These are phyloP conservation scores for Discostella stelligeroides DNA, from an alignment of 108 stramenopile genomes.

Conservation along the genomic window DNA sequence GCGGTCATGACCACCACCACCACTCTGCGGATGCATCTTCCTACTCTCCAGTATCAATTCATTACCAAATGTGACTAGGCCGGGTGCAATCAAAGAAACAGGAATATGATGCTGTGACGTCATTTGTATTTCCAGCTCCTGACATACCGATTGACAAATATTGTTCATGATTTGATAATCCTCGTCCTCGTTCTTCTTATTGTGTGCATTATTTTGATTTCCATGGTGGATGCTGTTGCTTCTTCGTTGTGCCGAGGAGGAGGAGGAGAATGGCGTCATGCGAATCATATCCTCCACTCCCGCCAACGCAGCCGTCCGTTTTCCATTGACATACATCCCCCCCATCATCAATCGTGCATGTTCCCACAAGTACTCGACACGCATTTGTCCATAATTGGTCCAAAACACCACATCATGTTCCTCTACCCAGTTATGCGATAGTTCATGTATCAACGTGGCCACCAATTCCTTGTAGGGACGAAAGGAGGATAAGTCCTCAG, in stretches of 20 bases:
- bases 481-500: constrained; percentile 64
- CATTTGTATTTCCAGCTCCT: constrained; percentile 68
- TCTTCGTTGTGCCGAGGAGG: not conserved
- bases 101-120: constrained; percentile 67
- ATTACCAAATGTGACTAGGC: constrained; percentile 52
- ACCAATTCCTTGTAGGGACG: constrained; percentile 67
- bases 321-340: constrained; percentile 57
- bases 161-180: constrained; percentile 26
- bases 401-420: constrained; percentile 81
- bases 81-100: constrained; percentile 51
- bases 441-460: constrained; percentile 74
- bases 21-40: too few relatives aligned
- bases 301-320: constrained; percentile 65
- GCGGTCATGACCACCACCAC: too few relatives aligned
- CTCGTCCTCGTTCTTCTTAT: not conserved
- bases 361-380: constrained; percentile 67
- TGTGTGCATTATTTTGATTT: too few relatives aligned
- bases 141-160: constrained; percentile 50
- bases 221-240: too few relatives aligned
- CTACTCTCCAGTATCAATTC: constrained; percentile 48
- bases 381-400: constrained; percentile 80
- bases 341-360: constrained; percentile 49
- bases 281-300: constrained; percentile 51
- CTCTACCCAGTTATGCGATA: constrained; percentile 83
- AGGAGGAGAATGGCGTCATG: too few relatives aligned